Percentiles rank a stretch among this genome's conserved stretches.
Evolutionary conservation across 805 yeast species (phyloP).

Genomic region (Candida krabiensis): DNA sequence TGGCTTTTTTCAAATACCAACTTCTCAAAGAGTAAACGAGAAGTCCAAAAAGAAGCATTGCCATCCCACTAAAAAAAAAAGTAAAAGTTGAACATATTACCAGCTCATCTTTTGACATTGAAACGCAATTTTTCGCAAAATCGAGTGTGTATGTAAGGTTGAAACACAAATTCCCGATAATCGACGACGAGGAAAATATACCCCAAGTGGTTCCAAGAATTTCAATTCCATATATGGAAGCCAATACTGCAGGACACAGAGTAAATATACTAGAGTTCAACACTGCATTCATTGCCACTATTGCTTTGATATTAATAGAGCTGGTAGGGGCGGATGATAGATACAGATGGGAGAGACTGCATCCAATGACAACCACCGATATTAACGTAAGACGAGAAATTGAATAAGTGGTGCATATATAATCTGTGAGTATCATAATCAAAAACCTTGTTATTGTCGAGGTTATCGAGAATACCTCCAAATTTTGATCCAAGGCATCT

Average conservation of each 20-base stretch:
- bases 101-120: slow-evolving; percentile 15
- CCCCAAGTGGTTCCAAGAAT: slow-evolving; percentile 95
- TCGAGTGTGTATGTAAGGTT: slow-evolving; percentile 74
- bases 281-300: slow-evolving; percentile 29
- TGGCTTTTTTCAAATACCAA: slow-evolving; percentile 26
- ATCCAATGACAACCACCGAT: slow-evolving; percentile 23
- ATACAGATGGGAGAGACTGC: slow-evolving; percentile 31
- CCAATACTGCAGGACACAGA: slow-evolving; percentile 78
- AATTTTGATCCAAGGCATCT: slow-evolving; percentile 19
- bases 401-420: slow-evolving; percentile 34
- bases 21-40: slow-evolving; percentile 22
- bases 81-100: slow-evolving; percentile 36
- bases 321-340: slow-evolving; percentile 27
- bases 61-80: slow-evolving; percentile 30
- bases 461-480: slow-evolving; percentile 45
- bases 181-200: slow-evolving; percentile 78
- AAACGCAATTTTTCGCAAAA: slow-evolving; percentile 46
- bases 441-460: slow-evolving; percentile 71
- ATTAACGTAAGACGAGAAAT: slow-evolving; percentile 31
- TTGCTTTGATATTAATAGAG: slow-evolving; percentile 19
- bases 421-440: slow-evolving; percentile 71
- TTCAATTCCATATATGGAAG: slow-evolving; percentile 84
- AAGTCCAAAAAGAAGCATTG: slow-evolving; percentile 24
- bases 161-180: slow-evolving; percentile 30
- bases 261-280: slow-evolving; percentile 81